Evolutionary conservation across 352 stramenopile genomes (phyloP), one percentile per base, ranked within the genome.

Genomic region (Globisporangium echinulatum): DNA sequence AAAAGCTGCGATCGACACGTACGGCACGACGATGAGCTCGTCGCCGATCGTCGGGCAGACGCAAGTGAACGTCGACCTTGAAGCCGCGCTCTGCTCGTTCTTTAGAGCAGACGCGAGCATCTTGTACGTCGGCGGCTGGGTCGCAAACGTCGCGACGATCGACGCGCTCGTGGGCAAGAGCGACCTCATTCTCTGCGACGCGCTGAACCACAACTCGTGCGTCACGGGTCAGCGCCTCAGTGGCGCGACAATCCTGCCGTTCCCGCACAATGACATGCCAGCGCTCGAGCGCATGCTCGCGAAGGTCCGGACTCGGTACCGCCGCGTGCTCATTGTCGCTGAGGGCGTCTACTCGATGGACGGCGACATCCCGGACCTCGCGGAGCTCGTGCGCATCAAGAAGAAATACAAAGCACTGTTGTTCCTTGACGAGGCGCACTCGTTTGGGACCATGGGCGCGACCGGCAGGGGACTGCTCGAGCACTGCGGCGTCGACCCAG

Each of bases 171-270:
- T 92, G 36, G 71, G 66, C 19, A 89, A 88, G 67, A 75, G 78
- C 39, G 80, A 90, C 36, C 68, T 92, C 62, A 89, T 92, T 53
- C 57, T 92, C 15, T 90, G 81, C 54, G 83, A 92, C 54, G 79
- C 79, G 10, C 65, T 92, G 15, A 92, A 92, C 59, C 83, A 92
- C 64, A 75, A 90, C 68, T 90, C 80, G 52, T 90, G 80, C 60
- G 83, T 92, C 14, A 90, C 69, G 33, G 83, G 83, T 17, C 77
- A 89, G 61, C 77, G 79, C 9, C 68, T 90, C 36, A 90, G 79
- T 62, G 83, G 83, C 46, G 83, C 83, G n/a, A 87, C 83, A 7
- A 85, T 92, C 36, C 58, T 90, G 46, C 77, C 80, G 19, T 92
- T 90, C 68, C 83, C 80, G 3, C 83, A 92, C 65, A 92, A 92